These are phyloP conservation scores for Curvularia eragrostidis DNA, from an alignment of 2,329 filamentous ascomycete genomes.

Conservation along the genomic window DNA sequence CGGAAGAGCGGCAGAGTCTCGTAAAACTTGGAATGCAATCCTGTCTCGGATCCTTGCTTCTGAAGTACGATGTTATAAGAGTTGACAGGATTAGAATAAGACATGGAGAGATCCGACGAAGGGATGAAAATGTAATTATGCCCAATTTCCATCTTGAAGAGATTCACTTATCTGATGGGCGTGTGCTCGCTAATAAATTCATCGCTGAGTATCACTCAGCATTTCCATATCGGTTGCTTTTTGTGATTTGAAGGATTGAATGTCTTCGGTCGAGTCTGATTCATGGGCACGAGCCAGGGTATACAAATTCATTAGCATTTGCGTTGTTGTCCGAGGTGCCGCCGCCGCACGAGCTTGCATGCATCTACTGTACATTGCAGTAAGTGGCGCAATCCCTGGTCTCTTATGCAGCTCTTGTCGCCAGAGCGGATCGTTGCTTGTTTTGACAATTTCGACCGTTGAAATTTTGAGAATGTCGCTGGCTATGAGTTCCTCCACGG, in stretches of 20 bases:
- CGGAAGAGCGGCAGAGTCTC: background rate
- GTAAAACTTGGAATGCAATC: background rate
- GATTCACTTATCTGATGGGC: background rate
- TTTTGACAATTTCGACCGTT: background rate
- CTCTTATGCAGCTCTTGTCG: conserved; percentile 2
- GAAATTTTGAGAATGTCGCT: background rate
- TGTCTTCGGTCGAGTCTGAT: background rate
- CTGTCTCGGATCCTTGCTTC: background rate
- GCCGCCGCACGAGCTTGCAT: conserved; percentile 1
- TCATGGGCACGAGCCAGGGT: background rate
- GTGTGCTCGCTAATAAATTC: background rate
- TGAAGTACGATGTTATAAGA: background rate
- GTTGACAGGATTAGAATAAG: background rate
- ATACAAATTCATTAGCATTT: background rate
- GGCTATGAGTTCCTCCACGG: background rate
- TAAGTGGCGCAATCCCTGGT: background rate
- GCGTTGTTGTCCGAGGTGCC: conserved; percentile 1
- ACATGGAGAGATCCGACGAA: background rate
- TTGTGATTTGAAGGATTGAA: background rate
- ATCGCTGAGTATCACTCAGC: background rate
- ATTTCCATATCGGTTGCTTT: background rate
- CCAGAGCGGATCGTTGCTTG: background rate
- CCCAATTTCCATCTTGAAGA: background rate
- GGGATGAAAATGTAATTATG: background rate
- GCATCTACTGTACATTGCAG: background rate